Base-by-base conservation (phyloP, 2,329 filamentous ascomycete species). In the Neurospora sp. region DNA sequence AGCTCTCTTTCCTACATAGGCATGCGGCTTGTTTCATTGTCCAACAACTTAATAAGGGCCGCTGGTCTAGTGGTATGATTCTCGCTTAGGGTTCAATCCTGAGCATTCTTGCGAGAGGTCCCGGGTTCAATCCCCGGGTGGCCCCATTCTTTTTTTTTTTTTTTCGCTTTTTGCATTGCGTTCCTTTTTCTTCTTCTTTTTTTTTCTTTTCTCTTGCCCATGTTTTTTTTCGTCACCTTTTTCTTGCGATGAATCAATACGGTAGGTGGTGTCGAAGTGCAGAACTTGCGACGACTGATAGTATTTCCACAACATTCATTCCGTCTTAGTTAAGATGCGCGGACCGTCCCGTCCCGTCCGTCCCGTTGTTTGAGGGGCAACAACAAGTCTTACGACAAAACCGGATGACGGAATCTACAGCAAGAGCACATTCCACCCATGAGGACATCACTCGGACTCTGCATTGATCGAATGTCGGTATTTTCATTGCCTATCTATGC, bases 11-110 rank as follows among this genome's bases (percentile, higher is more conserved):
- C 17, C 3, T 43, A 43, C 2, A 43, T 43, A 43, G 5, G 17
- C 4, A 10, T 3, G 4, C 19, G 1, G 3, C 2, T 4, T 4
- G 2, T 2, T 10, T 9, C n/a, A 19, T 5, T 19, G 4, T 46
- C 11, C n/a, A 46, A 46, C 42, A 46, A 11, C 2, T 19, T 19
- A 6, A 11, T 5, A 46, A 5, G 42, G 52, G 52, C 52, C 52
- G 52, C 52, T 85, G 83, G 84, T 85, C 85, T 86, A 86, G 85
- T 84, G 85, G 85, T 87, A 87, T 87, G 85, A 87, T 87, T 87
- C 85, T 86, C 85, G 85, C 86, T 87, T 87, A 87, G 86, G 85
- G 85, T 79, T 68, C 72, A 76, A 58, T 58, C 46, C 46, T 58
- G 46, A 58, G 46, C 46, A 58, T 58, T 58, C 46, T 58, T 58